Evolutionary conservation across 1,139 yeast species (phyloP).

Genomic region (Blastobotrys elegans): DNA sequence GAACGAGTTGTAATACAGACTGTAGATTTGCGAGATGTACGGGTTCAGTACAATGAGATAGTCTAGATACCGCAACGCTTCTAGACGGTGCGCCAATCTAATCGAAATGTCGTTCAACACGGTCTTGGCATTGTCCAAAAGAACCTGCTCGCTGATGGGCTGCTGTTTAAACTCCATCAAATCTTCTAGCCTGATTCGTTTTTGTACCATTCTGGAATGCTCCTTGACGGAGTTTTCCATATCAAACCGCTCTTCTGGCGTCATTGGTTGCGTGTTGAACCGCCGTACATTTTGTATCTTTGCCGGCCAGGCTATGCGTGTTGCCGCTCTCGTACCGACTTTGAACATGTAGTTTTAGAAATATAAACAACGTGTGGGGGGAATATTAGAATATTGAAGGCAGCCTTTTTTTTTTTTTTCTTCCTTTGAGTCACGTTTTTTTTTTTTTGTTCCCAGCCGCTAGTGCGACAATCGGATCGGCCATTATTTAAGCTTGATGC

Average conservation of each 20-base stretch:
- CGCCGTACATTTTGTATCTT: not conserved
- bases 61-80: constrained; percentile 67
- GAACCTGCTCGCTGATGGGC: constrained; percentile 22
- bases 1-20: constrained; percentile 66
- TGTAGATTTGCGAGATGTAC: constrained; percentile 77
- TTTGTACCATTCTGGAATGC: constrained; percentile 20
- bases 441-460: too few relatives aligned
- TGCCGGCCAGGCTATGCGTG: too few relatives aligned
- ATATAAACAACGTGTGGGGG: too few relatives aligned
- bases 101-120: constrained; percentile 43
- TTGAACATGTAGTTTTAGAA: too few relatives aligned
- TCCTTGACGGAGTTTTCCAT: constrained; percentile 17
- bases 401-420: too few relatives aligned
- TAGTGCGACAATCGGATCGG: too few relatives aligned
- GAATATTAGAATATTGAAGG: too few relatives aligned
- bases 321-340: too few relatives aligned
- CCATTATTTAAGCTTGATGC: too few relatives aligned
- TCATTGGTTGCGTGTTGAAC: constrained; percentile 4
- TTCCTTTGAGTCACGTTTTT: too few relatives aligned
- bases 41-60: constrained; percentile 84
- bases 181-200: constrained; percentile 22
- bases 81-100: constrained; percentile 52
- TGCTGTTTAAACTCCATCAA: constrained; percentile 18
- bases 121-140: constrained; percentile 37
- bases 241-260: constrained; percentile 15